Percentiles rank a stretch among this genome's conserved stretches.
Conservation (phyloP, 2,329 filamentous ascomycete genomes). For the Fusarium sp. region DNA sequence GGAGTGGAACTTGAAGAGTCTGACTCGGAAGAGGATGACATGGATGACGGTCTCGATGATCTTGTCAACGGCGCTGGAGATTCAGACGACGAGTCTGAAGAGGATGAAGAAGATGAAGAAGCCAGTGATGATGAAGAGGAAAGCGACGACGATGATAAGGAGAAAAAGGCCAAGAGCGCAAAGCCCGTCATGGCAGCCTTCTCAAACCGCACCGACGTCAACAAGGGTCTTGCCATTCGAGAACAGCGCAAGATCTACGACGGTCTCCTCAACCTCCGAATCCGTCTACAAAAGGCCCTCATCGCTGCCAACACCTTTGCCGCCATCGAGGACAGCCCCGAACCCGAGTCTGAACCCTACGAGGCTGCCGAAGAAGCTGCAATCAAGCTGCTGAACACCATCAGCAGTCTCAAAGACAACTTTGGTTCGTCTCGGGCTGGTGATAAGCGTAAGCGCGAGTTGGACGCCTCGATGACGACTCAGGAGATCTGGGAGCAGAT, state of each 20-base stretch:
- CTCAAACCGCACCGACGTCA: constrained; percentile 64
- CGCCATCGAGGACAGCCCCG: constrained; percentile 51
- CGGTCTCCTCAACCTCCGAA: constrained; percentile 84
- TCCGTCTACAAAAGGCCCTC: constrained; percentile 90
- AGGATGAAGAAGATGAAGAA: constrained; percentile 48
- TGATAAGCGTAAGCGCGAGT: constrained; percentile 66
- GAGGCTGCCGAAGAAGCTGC: constrained; percentile 85
- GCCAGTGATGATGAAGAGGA: constrained; percentile 50
- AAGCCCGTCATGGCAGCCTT: constrained; percentile 48
- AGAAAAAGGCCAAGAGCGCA: constrained; percentile 41
- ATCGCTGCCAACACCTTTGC: constrained; percentile 79
- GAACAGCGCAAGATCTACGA: constrained; percentile 87
- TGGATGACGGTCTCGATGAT: constrained; percentile 50
- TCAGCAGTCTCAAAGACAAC: constrained; percentile 72
- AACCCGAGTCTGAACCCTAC: constrained; percentile 62
- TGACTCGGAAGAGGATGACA: constrained; percentile 50
- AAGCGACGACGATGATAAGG: constrained; percentile 46
- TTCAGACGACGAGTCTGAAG: constrained; percentile 49
- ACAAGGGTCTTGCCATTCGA: constrained; percentile 87
- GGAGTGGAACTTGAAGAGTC: constrained; percentile 51
- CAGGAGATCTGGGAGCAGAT: constrained; percentile 77
- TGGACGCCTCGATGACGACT: constrained; percentile 64
- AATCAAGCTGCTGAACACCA: constrained; percentile 81
- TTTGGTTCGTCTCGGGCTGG: constrained; percentile 62
- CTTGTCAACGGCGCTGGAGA: constrained; percentile 45